A percentile compares a stretch with the other conserved stretches of the same genome.
phyloP scores from a whole-genome alignment of 495 filamentous ascomycete genomes.

The Penicillium bialowiezense region DNA sequence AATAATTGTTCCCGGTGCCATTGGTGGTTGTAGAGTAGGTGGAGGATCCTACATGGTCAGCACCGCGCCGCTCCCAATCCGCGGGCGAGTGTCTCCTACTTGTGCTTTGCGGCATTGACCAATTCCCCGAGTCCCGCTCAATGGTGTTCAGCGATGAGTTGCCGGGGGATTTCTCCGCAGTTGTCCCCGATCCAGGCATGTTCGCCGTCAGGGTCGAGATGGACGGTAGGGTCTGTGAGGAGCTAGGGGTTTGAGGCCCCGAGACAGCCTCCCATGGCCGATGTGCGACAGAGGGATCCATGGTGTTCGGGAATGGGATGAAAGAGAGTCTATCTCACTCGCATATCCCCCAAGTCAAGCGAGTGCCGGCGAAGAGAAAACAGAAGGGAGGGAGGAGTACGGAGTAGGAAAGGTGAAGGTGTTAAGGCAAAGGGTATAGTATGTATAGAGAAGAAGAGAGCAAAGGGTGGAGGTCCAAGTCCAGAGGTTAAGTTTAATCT shows the following conservation, averaged over 20 bases:
- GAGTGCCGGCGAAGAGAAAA: too few relatives aligned
- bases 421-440: constrained; percentile 23
- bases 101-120: constrained; percentile 52
- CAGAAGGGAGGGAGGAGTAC: background rate
- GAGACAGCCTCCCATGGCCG: constrained; percentile 43
- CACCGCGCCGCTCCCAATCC: constrained; percentile 12
- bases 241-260: constrained; percentile 36
- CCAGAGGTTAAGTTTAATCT: constrained; percentile 1
- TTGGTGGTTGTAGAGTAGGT: constrained; percentile 52
- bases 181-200: constrained; percentile 28
- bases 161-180: constrained; percentile 43
- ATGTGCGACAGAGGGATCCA: constrained; percentile 41
- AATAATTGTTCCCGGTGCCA: constrained; percentile 47
- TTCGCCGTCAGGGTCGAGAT: constrained; percentile 47
- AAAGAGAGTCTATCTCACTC: too few relatives aligned
- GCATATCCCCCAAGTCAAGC: too few relatives aligned
- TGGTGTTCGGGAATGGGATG: constrained; percentile 14
- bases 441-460: constrained; percentile 7
- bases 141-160: constrained; percentile 48
- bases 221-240: constrained; percentile 46
- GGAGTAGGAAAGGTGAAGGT: background rate
- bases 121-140: constrained; percentile 50
- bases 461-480: background rate
- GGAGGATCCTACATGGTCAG: constrained; percentile 48
- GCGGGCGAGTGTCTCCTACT: constrained; percentile 30